phyloP scores from a whole-genome alignment of 495 filamentous ascomycete genomes.

The Annulohypoxylon maeteangense region DNA sequence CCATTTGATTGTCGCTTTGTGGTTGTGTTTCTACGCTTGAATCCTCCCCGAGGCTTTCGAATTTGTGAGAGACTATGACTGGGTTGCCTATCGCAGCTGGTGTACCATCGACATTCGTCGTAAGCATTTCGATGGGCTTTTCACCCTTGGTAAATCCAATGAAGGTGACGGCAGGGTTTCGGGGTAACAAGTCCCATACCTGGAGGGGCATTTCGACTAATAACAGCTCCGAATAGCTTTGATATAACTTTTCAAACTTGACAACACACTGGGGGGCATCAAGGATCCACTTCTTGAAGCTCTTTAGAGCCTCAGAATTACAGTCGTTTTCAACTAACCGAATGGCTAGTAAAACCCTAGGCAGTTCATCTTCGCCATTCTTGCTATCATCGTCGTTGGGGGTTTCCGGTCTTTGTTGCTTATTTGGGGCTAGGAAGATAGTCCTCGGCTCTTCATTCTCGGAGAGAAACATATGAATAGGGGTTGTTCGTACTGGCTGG shows the following conservation, averaged over 20 bases:
- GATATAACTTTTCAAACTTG: neutral
- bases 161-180: neutral
- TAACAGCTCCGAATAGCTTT: neutral
- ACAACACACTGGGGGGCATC: neutral
- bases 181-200: neutral
- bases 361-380: neutral
- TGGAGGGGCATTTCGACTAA: neutral
- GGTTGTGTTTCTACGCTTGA: no score
- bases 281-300: neutral
- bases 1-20: no score
- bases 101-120: neutral
- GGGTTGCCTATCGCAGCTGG: neutral
- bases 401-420: neutral
- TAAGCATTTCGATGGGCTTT: neutral
- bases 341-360: neutral
- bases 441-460: neutral
- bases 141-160: neutral
- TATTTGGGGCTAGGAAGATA: neutral
- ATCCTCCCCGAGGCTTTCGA: neutral
- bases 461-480: neutral
- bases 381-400: neutral
- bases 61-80: neutral
- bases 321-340: neutral
- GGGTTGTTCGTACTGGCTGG: neutral
- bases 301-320: neutral